A percentile compares a stretch with the other conserved stretches of the same genome.
phyloP scores from a whole-genome alignment of 331 rosid genomes.

The Ulmus americana region DNA sequence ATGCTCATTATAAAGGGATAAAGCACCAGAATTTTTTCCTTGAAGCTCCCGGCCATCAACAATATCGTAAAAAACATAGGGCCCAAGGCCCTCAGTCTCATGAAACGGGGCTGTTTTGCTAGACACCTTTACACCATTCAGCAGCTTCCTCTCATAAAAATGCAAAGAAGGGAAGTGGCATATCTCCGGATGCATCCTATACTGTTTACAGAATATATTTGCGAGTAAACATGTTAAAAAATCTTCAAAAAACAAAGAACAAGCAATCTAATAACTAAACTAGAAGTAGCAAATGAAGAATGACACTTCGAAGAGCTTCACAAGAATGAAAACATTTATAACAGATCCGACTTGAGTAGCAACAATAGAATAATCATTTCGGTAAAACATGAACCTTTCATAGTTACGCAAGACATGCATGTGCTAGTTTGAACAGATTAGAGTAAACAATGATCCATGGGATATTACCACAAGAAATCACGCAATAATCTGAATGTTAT shows the following conservation, averaged over 20 bases:
- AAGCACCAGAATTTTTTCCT: constrained; percentile 64
- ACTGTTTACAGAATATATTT: constrained; percentile 48
- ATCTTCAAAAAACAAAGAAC: constrained; percentile 15
- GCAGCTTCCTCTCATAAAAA: constrained; percentile 76
- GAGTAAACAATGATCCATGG: not conserved
- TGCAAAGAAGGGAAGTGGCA: constrained; percentile 84
- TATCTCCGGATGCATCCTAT: constrained; percentile 96
- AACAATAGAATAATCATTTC: not conserved
- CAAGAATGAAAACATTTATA: not conserved
- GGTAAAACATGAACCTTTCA: not conserved
- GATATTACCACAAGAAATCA: not conserved
- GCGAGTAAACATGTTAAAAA: constrained; percentile 16
- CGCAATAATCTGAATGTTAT: not conserved
- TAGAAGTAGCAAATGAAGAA: constrained; percentile 1
- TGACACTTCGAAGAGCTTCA: not conserved
- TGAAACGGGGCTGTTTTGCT: constrained; percentile 75
- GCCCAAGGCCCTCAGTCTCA: constrained; percentile 66
- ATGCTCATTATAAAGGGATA: constrained; percentile 78
- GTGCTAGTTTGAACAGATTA: not conserved
- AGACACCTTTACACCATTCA: constrained; percentile 67
- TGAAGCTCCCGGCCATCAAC: constrained; percentile 69
- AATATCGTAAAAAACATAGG: constrained; percentile 76
- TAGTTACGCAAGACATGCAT: not conserved
- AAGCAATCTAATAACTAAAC: constrained; percentile 2
- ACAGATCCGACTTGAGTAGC: not conserved